phyloP scores from a whole-genome alignment of 345 rosid species.

The Capsella bursapastoris region DNA sequence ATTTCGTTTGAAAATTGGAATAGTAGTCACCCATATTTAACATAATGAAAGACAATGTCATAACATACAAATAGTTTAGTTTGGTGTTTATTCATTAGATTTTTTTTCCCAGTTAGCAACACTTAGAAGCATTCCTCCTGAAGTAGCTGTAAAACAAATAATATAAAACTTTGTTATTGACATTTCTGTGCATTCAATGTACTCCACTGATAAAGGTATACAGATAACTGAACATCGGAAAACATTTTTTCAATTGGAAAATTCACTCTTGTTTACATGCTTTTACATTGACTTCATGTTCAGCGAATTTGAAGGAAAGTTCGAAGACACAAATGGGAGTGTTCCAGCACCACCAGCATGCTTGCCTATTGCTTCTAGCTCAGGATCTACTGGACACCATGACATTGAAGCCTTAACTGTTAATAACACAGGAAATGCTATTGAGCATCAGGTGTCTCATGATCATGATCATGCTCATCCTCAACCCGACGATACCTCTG shows the following conservation, averaged over 20 bases:
- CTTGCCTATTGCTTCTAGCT: conserved; percentile 62
- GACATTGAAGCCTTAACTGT: conserved; percentile 46
- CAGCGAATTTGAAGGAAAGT: conserved; percentile 93
- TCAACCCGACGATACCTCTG: conserved; percentile 51
- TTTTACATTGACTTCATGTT: conserved; percentile 30
- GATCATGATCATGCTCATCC: conserved; percentile 28
- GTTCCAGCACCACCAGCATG: conserved; percentile 50
- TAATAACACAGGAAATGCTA: conserved; percentile 50
- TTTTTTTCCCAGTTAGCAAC: too few species aligned
- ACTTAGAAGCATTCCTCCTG: too few species aligned
- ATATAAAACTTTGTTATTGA: background rate
- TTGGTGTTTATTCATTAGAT: too few species aligned
- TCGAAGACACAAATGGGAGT: conserved; percentile 71
- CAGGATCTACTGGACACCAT: conserved; percentile 66
- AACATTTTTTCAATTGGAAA: background rate
- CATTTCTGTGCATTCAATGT: background rate
- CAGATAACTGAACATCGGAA: background rate
- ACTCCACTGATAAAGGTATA: conserved; percentile 11
- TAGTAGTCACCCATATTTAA: too few species aligned
- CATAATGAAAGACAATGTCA: too few species aligned
- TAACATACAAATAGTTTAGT: too few species aligned
- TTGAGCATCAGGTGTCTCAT: conserved; percentile 52
- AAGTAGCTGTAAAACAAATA: too few species aligned
- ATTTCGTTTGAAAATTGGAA: too few species aligned
- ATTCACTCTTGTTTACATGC: conserved; percentile 1